Evolutionary conservation across 2,329 filamentous ascomycete species (phyloP).

Genomic region (Grosmannia serpens): DNA sequence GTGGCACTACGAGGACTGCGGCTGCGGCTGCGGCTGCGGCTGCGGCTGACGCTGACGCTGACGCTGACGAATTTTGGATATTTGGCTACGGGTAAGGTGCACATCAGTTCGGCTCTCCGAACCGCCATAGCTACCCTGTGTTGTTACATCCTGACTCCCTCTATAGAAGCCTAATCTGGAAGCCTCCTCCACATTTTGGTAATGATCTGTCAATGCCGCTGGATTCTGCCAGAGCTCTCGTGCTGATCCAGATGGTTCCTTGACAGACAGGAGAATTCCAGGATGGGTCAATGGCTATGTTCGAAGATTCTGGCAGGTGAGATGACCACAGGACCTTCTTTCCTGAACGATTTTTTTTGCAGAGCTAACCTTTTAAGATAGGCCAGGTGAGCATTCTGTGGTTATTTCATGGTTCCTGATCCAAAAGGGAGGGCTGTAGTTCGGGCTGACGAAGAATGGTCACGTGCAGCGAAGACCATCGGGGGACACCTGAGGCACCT

Average conservation of each 20-base stretch:
- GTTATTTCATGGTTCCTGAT: background rate
- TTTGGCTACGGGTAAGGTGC: constrained; percentile 78
- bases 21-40: background rate
- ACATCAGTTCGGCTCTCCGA: background rate
- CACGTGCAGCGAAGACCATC: constrained; percentile 64
- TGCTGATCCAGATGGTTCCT: background rate
- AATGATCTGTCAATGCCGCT: constrained; percentile 18
- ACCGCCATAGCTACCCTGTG: background rate
- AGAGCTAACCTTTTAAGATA: background rate
- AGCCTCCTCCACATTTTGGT: constrained; percentile 94
- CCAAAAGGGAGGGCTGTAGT: background rate
- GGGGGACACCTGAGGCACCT: constrained; percentile 77
- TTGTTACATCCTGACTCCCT: background rate
- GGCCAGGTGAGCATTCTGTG: constrained; percentile 4
- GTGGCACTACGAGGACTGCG: background rate
- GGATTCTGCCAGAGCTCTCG: background rate
- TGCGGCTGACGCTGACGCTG: background rate
- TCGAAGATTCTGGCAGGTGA: constrained; percentile 93
- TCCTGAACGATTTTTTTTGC: no score
- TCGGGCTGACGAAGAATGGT: background rate
- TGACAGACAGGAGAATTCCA: constrained; percentile 65
- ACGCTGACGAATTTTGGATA: constrained; percentile 81
- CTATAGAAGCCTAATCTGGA: constrained; percentile 86
- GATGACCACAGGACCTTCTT: constrained; percentile 18
- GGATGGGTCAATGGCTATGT: constrained; percentile 93